Percentiles rank a stretch among this genome's conserved stretches.
Evolutionary conservation across 1,284 basidiomycete genomes (phyloP).

Genomic region (Cryptococcus amylolentus): DNA sequence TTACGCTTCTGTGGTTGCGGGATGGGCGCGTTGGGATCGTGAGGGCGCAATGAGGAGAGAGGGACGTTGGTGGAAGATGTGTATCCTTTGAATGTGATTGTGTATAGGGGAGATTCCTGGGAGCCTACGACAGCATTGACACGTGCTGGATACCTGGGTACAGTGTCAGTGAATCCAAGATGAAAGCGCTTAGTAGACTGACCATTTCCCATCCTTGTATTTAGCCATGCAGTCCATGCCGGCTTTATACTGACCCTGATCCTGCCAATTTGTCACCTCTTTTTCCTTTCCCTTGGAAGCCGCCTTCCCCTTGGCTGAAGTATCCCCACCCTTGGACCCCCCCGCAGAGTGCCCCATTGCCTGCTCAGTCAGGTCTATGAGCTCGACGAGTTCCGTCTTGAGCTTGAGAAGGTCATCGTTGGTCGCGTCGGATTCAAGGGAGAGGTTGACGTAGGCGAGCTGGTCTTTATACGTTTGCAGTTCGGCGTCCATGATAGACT

Average conservation of each 20-base stretch:
- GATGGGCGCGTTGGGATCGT: constrained; percentile 42
- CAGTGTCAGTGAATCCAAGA: not conserved
- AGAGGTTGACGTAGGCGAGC: constrained; percentile 82
- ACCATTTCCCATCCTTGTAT: constrained; percentile 80
- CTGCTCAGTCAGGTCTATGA: constrained; percentile 79
- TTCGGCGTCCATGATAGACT: constrained; percentile 53
- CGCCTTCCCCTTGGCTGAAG: constrained; percentile 8
- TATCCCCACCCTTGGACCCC: constrained; percentile 4
- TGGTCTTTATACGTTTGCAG: constrained; percentile 81
- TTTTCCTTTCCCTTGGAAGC: constrained; percentile 22
- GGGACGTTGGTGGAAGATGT: constrained; percentile 89
- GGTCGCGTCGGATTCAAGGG: constrained; percentile 74
- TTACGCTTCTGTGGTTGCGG: constrained; percentile 66
- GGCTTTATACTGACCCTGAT: constrained; percentile 54
- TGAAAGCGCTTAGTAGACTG: constrained; percentile 10
- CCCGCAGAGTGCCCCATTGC: constrained; percentile 53
- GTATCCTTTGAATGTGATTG: constrained; percentile 92
- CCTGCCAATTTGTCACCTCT: constrained; percentile 32
- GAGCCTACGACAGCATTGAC: constrained; percentile 86
- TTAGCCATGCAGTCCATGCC: constrained; percentile 91
- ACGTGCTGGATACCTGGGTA: constrained; percentile 71
- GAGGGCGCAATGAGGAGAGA: constrained; percentile 65
- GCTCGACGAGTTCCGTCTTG: constrained; percentile 78
- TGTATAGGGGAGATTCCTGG: constrained; percentile 78
- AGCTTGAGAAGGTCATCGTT: constrained; percentile 69